Base-by-base conservation (phyloP, 768 basidiomycete genomes). In the Russula brevipes region DNA sequence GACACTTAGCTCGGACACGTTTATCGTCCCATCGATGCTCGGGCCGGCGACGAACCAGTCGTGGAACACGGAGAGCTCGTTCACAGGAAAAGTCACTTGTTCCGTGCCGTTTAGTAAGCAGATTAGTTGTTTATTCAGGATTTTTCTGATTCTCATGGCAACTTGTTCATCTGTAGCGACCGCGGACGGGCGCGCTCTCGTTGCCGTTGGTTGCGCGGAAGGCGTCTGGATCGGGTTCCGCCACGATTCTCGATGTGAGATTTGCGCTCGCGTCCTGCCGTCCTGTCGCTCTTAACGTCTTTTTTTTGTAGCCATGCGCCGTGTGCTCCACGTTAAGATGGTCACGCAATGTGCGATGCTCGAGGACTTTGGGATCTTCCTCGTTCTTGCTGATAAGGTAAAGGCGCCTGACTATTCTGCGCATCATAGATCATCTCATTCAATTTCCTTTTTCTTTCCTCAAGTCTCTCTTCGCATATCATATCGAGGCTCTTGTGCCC, bases 281-380 rank as follows among this genome's bases (percentile, higher is more conserved):
- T 47, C 14, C 10, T 54, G 66, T 59, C 54, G 11, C 50, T 56
- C 31, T 24, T 56, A 9, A 5, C 16, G 10, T 42, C 16, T 14
- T 39, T 39, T 45, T 52, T 33, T 41, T 49, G 60, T 63, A 95
- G 92, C 94, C 3, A 85, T 98, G 80, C 87, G 93, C 38, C 91
- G 94, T 31, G 95, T 98, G 16, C 79, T 98, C 2, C 95, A 97
- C 72, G 77, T 98, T 50, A 93, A 94, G 74, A 85, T 87, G 78
- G 94, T 98, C 38, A 94, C 93, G 0, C 94, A 97, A 71, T 93
- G 92, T 72, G 94, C 94, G 0, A 95, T 98, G 82, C 77, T 98
- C 7, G 94, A 97, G 71, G 91, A 96, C 66, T 98, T 97, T 73
- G 91, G 94, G 16, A 94, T 98, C 67, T 94, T 99, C 80, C 81